A percentile compares a stretch with the other conserved stretches of the same genome.
phyloP scores from a whole-genome alignment of 2,329 filamentous ascomycete species.

The Ophiostoma himal-ulmi region DNA sequence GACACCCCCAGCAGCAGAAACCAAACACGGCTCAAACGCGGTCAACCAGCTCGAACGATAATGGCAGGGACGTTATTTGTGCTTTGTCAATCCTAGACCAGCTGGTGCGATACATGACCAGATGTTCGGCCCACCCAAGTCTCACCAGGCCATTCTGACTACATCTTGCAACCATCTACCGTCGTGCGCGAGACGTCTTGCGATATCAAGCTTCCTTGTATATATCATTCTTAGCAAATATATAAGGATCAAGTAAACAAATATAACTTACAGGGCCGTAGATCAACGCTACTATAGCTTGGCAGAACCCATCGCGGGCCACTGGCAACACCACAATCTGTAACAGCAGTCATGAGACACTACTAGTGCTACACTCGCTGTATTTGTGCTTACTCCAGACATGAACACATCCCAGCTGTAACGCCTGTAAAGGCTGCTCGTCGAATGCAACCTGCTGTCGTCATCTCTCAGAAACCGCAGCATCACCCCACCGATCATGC shows the following conservation, averaged over 20 bases:
- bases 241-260: background rate
- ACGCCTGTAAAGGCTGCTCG: background rate
- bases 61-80: background rate
- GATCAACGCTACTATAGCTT: conserved; percentile 1
- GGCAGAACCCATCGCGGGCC: conserved; percentile 4
- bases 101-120: background rate
- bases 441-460: conserved; percentile 4
- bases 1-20: background rate
- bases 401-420: background rate
- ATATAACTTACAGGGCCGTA: background rate
- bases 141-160: background rate
- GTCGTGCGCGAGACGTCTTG: too few relatives aligned
- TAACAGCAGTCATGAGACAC: background rate
- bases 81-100: background rate
- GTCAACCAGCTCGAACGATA: background rate
- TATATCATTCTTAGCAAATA: background rate
- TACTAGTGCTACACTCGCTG: background rate
- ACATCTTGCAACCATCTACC: background rate
- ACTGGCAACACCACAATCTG: background rate
- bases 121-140: background rate
- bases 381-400: background rate
- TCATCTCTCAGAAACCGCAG: background rate
- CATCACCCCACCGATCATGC: background rate
- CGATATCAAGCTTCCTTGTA: too few relatives aligned
- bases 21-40: background rate